Evolutionary conservation across 2,329 filamentous ascomycete genomes (phyloP).

Genomic region (Sporothrix schenckii): DNA sequence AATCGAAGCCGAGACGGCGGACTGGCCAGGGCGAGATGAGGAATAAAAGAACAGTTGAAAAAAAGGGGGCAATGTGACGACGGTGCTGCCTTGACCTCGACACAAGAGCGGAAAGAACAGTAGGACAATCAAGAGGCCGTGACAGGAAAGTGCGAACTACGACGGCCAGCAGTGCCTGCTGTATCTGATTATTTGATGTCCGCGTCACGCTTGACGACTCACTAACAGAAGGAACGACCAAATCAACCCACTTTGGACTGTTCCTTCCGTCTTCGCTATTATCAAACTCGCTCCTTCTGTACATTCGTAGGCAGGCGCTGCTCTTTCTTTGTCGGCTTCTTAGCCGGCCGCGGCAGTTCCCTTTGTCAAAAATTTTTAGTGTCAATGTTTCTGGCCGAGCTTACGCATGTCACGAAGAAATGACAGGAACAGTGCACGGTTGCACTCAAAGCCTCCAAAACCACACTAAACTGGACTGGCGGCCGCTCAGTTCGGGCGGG

Average conservation of each 20-base stretch:
- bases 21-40: background rate
- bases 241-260: background rate
- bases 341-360: conserved; percentile 22
- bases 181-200: background rate
- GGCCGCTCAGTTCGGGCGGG: conserved; percentile 19
- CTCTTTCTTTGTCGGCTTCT: background rate
- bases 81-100: conserved; percentile 3
- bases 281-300: background rate
- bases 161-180: background rate
- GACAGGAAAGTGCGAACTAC: conserved; percentile 11
- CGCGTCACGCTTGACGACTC: background rate
- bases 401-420: background rate
- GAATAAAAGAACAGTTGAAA: background rate
- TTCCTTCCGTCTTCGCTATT: background rate
- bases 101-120: conserved; percentile 6
- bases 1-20: background rate
- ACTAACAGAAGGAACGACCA: background rate
- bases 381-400: background rate
- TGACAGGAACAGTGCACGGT: background rate
- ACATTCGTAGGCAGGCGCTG: no score
- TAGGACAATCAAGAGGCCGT: no score
- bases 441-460: background rate
- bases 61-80: background rate
- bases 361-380: conserved; percentile 7
- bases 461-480: conserved; percentile 11